Percentiles rank a stretch among this genome's conserved stretches.
These are phyloP conservation scores for Spinellus fusiger DNA, from an alignment of 192 early-diverging fungal genomes.

Conservation along the genomic window DNA sequence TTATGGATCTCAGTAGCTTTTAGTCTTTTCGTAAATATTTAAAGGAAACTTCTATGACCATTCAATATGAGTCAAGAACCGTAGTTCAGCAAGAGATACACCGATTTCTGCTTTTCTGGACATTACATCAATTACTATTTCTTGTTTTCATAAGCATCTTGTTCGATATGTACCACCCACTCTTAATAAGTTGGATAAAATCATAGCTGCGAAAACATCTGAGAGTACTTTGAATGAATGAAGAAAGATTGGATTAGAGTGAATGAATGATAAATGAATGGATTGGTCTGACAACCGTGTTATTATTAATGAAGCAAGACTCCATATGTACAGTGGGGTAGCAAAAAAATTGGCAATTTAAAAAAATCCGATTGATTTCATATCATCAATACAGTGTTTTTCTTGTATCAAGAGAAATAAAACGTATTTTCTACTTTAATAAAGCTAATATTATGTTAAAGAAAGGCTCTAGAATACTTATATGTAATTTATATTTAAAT, in stretches of 20 bases:
- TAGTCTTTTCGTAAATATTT: background rate
- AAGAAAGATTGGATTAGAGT: background rate
- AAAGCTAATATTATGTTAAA: too few species aligned
- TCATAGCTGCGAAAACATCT: conserved; percentile 1
- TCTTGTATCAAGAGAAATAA: too few species aligned
- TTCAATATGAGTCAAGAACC: background rate
- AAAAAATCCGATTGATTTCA: too few species aligned
- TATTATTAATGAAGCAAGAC: conserved; percentile 1
- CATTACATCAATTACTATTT: background rate
- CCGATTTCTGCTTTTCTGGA: background rate
- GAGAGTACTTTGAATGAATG: background rate
- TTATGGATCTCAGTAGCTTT: background rate
- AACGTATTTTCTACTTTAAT: too few species aligned
- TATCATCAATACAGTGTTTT: too few species aligned
- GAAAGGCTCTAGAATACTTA: too few species aligned
- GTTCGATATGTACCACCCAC: background rate
- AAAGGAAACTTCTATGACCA: background rate
- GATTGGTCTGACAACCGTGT: conserved; percentile 7
- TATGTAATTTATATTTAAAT: too few species aligned
- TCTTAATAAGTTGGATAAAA: conserved; percentile 4
- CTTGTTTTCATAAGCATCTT: conserved; percentile 2
- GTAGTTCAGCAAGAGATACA: background rate
- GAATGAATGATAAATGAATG: background rate
- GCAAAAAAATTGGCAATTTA: too few species aligned
- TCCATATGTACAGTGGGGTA: too few species aligned